These are phyloP conservation scores for Aspergillaceae sp. DNA, from an alignment of 2,329 filamentous ascomycete genomes.

Conservation along the genomic window DNA sequence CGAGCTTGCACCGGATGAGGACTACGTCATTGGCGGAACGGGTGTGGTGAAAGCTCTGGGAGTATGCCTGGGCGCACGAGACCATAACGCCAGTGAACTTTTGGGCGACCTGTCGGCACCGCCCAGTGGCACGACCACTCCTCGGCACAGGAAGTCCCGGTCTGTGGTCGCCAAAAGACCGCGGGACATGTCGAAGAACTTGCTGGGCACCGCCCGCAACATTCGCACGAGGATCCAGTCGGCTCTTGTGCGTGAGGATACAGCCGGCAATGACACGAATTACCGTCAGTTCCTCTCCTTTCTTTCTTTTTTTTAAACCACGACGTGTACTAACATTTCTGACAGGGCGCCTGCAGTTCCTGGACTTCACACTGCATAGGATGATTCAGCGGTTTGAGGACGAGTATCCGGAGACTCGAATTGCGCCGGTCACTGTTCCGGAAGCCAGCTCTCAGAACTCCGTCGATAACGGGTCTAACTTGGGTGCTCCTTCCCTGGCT, in stretches of 20 bases:
- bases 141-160: slow-evolving; percentile 43
- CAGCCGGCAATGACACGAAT: slow-evolving; percentile 61
- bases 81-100: slow-evolving; percentile 41
- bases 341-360: slow-evolving; percentile 61
- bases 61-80: slow-evolving; percentile 78
- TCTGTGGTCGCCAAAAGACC: slow-evolving; percentile 55
- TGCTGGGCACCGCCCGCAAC: slow-evolving; percentile 79
- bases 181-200: slow-evolving; percentile 86
- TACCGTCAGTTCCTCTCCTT: slow-evolving; percentile 53
- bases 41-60: slow-evolving; percentile 90
- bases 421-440: slow-evolving; percentile 20
- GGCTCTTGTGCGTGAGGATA: slow-evolving; percentile 66
- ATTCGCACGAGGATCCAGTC: slow-evolving; percentile 77
- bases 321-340: slow-evolving; percentile 17
- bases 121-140: slow-evolving; percentile 47
- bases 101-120: slow-evolving; percentile 32
- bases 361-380: slow-evolving; percentile 76
- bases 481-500: slow-evolving; percentile 23
- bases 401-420: slow-evolving; percentile 83
- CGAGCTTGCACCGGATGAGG: slow-evolving; percentile 70
- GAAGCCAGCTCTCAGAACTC: slow-evolving; percentile 28
- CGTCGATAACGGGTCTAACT: slow-evolving; percentile 19
- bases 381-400: slow-evolving; percentile 96
- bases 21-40: slow-evolving; percentile 92
- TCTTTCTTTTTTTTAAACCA: slow-evolving; percentile 1